Percentiles rank a stretch among this genome's conserved stretches.
These are phyloP conservation scores for Talaromyces proteolyticus DNA, from an alignment of 495 filamentous ascomycete genomes.

Conservation along the genomic window DNA sequence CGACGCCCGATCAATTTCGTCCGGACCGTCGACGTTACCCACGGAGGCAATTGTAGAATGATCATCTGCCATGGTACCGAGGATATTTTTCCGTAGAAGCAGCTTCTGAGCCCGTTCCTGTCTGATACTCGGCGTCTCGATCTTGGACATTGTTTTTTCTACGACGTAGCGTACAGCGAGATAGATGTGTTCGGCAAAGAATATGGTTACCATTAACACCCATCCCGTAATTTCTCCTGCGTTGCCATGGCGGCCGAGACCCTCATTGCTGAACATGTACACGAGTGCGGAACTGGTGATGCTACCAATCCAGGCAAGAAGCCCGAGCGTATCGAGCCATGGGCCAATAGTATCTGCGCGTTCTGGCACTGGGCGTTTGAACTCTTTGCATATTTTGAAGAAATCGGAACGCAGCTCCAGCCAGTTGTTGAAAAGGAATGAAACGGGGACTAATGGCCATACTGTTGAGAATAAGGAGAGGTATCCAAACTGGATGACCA, in stretches of 20 bases:
- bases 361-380: constrained; percentile 79
- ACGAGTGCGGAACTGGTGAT: constrained; percentile 79
- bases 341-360: constrained; percentile 91
- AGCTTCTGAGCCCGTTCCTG: constrained; percentile 76
- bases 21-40: constrained; percentile 4
- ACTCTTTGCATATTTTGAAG: constrained; percentile 87
- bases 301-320: constrained; percentile 88
- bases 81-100: constrained; percentile 62
- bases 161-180: constrained; percentile 67
- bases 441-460: constrained; percentile 84
- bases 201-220: constrained; percentile 76
- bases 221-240: constrained; percentile 66
- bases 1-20: constrained; percentile 31
- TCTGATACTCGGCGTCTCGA: constrained; percentile 78
- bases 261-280: constrained; percentile 74
- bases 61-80: constrained; percentile 41
- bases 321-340: constrained; percentile 82
- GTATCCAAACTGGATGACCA: constrained; percentile 94
- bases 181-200: constrained; percentile 85
- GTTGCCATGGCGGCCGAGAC: constrained; percentile 42
- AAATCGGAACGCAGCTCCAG: constrained; percentile 90
- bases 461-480: constrained; percentile 88
- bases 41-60: constrained; percentile 16
- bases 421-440: constrained; percentile 96
- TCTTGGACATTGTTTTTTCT: constrained; percentile 61